These are phyloP conservation scores for Coccinonectria pachysandricola DNA, from an alignment of 2,329 filamentous ascomycete genomes.

Conservation along the genomic window DNA sequence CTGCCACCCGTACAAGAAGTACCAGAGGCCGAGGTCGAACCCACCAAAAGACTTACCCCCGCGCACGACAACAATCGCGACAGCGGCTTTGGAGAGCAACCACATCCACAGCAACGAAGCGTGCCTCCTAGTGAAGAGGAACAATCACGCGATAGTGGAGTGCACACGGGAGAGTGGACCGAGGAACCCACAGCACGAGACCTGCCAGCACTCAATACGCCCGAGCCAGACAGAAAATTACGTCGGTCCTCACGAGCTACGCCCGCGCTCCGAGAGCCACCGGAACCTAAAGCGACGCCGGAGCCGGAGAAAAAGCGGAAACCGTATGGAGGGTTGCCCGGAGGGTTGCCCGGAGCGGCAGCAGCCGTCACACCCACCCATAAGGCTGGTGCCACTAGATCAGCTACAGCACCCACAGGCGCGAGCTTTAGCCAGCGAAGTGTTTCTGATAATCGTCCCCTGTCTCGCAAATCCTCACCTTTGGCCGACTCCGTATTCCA, in stretches of 20 bases:
- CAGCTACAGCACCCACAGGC: constrained; percentile 2
- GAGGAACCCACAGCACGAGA: constrained; percentile 19
- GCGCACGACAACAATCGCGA: constrained; percentile 15
- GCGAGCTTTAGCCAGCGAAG: constrained; percentile 14
- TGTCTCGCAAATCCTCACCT: constrained; percentile 12
- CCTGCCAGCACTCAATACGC: constrained; percentile 15
- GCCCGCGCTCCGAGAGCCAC: constrained; percentile 31
- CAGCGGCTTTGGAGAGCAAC: constrained; percentile 24
- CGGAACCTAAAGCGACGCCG: constrained; percentile 25
- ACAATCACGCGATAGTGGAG: constrained; percentile 43
- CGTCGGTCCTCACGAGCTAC: constrained; percentile 26
- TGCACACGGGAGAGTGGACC: constrained; percentile 41
- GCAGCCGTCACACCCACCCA: too few species aligned
- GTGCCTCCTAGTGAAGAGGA: constrained; percentile 24
- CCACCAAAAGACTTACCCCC: neutral
- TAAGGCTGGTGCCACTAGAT: too few species aligned
- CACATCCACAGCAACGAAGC: constrained; percentile 31
- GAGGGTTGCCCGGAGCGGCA: constrained; percentile 14
- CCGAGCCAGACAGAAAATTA: constrained; percentile 20
- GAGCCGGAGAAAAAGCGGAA: constrained; percentile 34
- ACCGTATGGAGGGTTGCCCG: constrained; percentile 17
- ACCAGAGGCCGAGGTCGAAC: constrained; percentile 27
- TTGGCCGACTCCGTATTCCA: constrained; percentile 21
- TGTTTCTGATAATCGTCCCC: constrained; percentile 27
- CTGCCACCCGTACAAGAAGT: constrained; percentile 43